phyloP scores from a whole-genome alignment of 306 rosid species.

The Fragaria iinumae region DNA sequence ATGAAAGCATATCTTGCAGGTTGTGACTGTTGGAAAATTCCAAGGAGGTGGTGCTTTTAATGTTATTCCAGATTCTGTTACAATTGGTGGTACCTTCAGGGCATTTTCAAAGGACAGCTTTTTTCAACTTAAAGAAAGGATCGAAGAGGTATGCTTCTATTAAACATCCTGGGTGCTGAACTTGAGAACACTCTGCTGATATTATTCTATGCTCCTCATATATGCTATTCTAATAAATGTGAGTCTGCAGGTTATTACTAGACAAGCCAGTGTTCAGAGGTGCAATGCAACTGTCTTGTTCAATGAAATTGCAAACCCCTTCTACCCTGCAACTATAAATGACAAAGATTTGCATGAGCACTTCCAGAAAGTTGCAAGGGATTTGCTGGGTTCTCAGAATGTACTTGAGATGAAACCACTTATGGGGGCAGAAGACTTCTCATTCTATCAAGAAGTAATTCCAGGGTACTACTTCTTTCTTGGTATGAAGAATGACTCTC shows the following conservation, averaged over 20 bases:
- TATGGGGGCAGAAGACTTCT: conserved; percentile 51
- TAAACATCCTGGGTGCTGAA: background rate
- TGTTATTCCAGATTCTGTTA: conserved; percentile 86
- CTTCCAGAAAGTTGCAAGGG: conserved; percentile 29
- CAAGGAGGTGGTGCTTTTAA: conserved; percentile 84
- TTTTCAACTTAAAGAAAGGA: conserved; percentile 45
- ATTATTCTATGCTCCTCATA: background rate
- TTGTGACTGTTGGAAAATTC: conserved; percentile 65
- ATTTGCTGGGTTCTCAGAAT: conserved; percentile 33
- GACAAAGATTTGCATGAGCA: conserved; percentile 35
- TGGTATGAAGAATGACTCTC: conserved; percentile 39
- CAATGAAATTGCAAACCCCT: conserved; percentile 19
- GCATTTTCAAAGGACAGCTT: conserved; percentile 62
- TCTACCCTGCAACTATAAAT: conserved; percentile 34
- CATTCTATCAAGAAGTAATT: conserved; percentile 38
- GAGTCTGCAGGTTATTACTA: conserved; percentile 38
- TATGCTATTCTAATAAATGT: background rate
- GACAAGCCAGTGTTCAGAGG: conserved; percentile 50
- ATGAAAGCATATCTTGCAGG: conserved; percentile 40
- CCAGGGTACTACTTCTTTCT: conserved; percentile 40
- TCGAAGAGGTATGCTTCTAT: conserved; percentile 56
- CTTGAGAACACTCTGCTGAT: background rate
- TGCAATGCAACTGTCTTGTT: conserved; percentile 50
- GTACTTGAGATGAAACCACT: conserved; percentile 20
- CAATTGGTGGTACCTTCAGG: conserved; percentile 86